Evolutionary conservation across 495 filamentous ascomycete species (phyloP).

Genomic region (Trichoderma gamsii): DNA sequence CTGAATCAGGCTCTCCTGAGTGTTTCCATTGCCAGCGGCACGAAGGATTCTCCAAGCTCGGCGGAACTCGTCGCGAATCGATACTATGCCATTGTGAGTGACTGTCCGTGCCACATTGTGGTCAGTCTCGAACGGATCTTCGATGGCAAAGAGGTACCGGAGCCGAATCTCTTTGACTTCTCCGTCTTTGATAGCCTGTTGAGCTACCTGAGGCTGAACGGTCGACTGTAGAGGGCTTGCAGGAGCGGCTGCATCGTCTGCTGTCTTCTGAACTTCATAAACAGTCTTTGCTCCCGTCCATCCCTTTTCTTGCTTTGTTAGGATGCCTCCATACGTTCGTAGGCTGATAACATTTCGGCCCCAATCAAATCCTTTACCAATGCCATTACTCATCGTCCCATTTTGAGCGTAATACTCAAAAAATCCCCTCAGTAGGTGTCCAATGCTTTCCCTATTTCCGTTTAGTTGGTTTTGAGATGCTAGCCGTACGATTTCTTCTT

Average conservation of each 20-base stretch:
- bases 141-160: constrained; percentile 79
- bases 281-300: constrained; percentile 68
- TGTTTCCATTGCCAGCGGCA: constrained; percentile 24
- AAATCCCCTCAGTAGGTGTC: constrained; percentile 63
- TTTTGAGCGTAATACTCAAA: constrained; percentile 71
- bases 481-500: constrained; percentile 51
- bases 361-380: constrained; percentile 59
- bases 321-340: constrained; percentile 59
- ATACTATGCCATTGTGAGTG: constrained; percentile 63
- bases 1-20: constrained; percentile 34
- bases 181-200: constrained; percentile 17
- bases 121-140: constrained; percentile 78
- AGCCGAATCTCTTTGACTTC: constrained; percentile 60
- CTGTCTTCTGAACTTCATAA: constrained; percentile 24
- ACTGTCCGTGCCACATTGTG: constrained; percentile 83
- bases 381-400: constrained; percentile 35
- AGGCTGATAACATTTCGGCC: constrained; percentile 62
- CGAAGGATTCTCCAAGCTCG: constrained; percentile 63
- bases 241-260: not conserved
- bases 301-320: constrained; percentile 65
- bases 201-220: not conserved
- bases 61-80: constrained; percentile 74
- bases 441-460: constrained; percentile 55
- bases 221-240: not conserved
- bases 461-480: constrained; percentile 48